These are phyloP conservation scores for Amylocarpus encephaloides DNA, from an alignment of 2,329 filamentous ascomycete genomes.

Conservation along the genomic window DNA sequence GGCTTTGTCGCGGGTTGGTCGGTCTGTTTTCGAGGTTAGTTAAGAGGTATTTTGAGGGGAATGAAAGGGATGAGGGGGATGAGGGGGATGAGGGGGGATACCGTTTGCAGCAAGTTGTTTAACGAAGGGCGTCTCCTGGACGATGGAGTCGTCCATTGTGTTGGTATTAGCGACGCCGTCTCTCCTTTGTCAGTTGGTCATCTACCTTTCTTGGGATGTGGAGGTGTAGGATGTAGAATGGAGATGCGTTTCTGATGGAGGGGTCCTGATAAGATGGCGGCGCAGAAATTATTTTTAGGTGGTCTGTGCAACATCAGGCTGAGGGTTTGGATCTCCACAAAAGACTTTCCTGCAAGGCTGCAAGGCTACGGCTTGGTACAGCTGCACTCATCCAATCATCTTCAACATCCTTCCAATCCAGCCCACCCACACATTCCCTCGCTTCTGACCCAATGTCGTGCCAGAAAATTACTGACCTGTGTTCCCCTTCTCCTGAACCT, in stretches of 20 bases:
- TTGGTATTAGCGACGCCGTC: too few species aligned
- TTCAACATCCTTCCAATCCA: too few species aligned
- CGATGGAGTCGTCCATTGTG: conserved; percentile 10
- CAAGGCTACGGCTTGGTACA: too few species aligned
- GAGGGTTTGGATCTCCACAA: not conserved
- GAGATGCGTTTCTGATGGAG: not conserved
- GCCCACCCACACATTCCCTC: too few species aligned
- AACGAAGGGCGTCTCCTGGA: conserved; percentile 31
- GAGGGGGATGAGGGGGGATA: conserved; percentile 13
- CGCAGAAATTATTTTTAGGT: not conserved
- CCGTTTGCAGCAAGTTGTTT: conserved; percentile 34
- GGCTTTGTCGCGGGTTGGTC: conserved; percentile 69
- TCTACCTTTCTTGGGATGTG: too few species aligned
- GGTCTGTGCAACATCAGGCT: conserved; percentile 1
- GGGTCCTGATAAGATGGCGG: not conserved
- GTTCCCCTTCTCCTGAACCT: too few species aligned
- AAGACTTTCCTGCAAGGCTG: too few species aligned
- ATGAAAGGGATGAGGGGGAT: too few species aligned
- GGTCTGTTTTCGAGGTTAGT: conserved; percentile 47
- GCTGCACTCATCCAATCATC: too few species aligned
- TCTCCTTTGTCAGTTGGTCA: too few species aligned
- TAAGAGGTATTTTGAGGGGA: not conserved
- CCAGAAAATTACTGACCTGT: too few species aligned
- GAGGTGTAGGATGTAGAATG: not conserved
- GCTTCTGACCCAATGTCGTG: too few species aligned